Base-by-base conservation (phyloP, 1,139 yeast genomes). In the Waltiozyma sp. region DNA sequence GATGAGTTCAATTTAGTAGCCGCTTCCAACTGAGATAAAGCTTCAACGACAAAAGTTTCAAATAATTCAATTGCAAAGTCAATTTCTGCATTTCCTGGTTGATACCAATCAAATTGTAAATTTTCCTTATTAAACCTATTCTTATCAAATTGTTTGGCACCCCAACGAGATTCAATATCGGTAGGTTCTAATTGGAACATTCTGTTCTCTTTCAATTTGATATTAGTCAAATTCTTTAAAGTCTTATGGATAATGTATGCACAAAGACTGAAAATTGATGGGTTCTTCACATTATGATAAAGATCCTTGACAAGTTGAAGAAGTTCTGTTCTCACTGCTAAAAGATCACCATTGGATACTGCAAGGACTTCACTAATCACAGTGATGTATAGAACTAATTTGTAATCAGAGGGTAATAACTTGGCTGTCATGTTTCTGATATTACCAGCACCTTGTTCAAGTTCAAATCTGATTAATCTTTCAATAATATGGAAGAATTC, bases 361-460 rank as follows among this genome's bases (percentile, higher is more conserved):
- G 88, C 80, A 38, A 84, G 60, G 39, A 82, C 69, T 59, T 87
- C 89, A 56, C 81, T 79, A 41, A 89, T 63, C 3, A 88, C 75
- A 2, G 80, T 72, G 40, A 87, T 61, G 56, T 83, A 76, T 79
- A 96, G 79, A 37, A 78, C 77, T 15, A 91, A 65, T 13, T 81
- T 75, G 39, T 83, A 81, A 60, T 91, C 98, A 41, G 89, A 70
- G 14, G 87, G 87, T 21, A 80, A 69, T 28, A 84, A 69, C 39
- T 81, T 88, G 4, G 74, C 69, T 1, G 84, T 81, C 18, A 79
- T 75, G 14, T 63, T 57, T 56, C 96, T 73, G 0, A 80, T 66
- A 1, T 75, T 66, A 2, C 96, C 97, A 0, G 97, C 96, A 51
- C 89, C 85, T 53, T 82, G 89, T n/a, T 68, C 69, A 19, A 91